phyloP scores from a whole-genome alignment of 257 asterid species.

The Petrea volubilis region DNA sequence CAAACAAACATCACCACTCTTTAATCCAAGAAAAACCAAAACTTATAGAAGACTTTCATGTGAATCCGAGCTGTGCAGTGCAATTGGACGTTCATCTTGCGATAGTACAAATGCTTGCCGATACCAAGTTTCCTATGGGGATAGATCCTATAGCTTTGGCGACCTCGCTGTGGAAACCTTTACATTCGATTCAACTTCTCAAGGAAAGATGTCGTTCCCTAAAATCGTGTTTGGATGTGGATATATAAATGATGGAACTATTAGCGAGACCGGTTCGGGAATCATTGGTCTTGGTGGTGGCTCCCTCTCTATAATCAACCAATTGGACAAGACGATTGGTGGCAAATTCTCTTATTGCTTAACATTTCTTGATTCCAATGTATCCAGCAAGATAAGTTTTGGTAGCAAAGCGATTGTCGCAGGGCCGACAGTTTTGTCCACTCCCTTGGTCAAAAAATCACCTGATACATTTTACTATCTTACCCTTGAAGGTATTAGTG shows the following conservation, averaged over 20 bases:
- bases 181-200: conserved; percentile 24
- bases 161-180: conserved; percentile 50
- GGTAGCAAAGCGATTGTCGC: conserved; percentile 38
- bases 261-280: conserved; percentile 39
- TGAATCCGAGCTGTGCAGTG: conserved; percentile 23
- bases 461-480: conserved; percentile 46
- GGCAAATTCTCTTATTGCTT: conserved; percentile 66
- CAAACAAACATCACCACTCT: conserved; percentile 46
- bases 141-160: conserved; percentile 36
- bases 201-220: conserved; percentile 20
- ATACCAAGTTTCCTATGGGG: conserved; percentile 42
- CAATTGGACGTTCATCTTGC: conserved; percentile 13
- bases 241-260: conserved; percentile 36
- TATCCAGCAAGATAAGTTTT: conserved; percentile 50
- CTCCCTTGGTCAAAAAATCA: conserved; percentile 38
- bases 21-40: conserved; percentile 33
- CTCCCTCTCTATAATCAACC: conserved; percentile 44
- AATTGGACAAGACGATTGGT: conserved; percentile 22
- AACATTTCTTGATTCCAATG: conserved; percentile 7
- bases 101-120: conserved; percentile 19
- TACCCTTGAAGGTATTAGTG: conserved; percentile 43
- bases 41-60: conserved; percentile 36
- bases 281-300: conserved; percentile 67
- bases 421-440: conserved; percentile 35
- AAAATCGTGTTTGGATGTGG: conserved; percentile 61